These are phyloP conservation scores for Skeletonema marinoi DNA, from an alignment of 108 stramenopile species.

Conservation along the genomic window DNA sequence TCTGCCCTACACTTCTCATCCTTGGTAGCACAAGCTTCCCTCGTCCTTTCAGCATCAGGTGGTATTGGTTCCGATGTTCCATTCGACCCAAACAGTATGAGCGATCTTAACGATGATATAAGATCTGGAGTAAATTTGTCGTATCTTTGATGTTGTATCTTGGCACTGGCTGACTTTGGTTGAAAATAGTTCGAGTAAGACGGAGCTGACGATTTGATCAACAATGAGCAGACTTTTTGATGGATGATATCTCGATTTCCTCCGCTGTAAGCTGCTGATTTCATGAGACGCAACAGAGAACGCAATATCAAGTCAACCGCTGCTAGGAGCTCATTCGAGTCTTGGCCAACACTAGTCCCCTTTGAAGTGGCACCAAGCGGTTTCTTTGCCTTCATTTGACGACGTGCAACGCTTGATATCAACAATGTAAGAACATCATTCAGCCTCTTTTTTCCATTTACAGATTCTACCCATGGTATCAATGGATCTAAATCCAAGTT, in stretches of 20 bases:
- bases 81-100: conserved; percentile 53
- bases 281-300: conserved; percentile 28
- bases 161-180: conserved; percentile 7
- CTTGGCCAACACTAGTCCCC: background rate
- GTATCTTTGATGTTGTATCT: background rate
- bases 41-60: conserved; percentile 34
- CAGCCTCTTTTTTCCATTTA: conserved; percentile 51
- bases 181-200: background rate
- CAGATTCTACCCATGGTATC: conserved; percentile 60
- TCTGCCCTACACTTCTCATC: conserved; percentile 53
- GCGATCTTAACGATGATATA: conserved; percentile 38
- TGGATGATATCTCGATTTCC: conserved; percentile 28
- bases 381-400: background rate
- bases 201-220: conserved; percentile 26
- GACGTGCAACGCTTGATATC: conserved; percentile 31
- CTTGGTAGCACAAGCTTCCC: conserved; percentile 56
- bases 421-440: conserved; percentile 37
- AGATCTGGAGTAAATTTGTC: conserved; percentile 30
- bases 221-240: conserved; percentile 24
- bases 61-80: conserved; percentile 56
- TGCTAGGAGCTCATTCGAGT: background rate
- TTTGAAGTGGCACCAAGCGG: background rate
- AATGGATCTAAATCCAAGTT: conserved; percentile 68
- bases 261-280: conserved; percentile 15
- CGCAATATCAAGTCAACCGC: conserved; percentile 36